Base-by-base conservation (phyloP, 2,329 filamentous ascomycete genomes). In the Fusarium succisae region DNA sequence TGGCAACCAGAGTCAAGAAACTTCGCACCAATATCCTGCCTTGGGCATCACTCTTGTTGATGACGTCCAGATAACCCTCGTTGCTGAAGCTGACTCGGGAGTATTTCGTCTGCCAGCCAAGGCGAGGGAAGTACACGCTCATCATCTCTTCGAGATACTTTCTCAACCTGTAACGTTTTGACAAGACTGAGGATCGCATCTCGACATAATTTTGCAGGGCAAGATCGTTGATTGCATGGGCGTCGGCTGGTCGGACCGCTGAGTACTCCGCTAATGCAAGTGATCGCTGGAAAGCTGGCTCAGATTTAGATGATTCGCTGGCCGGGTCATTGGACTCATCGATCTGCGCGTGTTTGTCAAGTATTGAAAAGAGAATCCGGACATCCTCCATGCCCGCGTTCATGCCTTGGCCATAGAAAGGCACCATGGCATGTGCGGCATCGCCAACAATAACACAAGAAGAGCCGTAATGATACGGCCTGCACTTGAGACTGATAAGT, bases 401-500 rank as follows among this genome's bases (percentile, higher is more conserved):
- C 91, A 99, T 97, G 43, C 96, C 96, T 82, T 99, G 96, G 0
- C 96, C 96, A 82, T 98, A 99, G 83, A 99, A 99, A 0, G 96
- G 96, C 0, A 99, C 95, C 92, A 99, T 98, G 65, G 97, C 96
- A 81, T 99, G 96, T 0, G 96, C 95, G 13, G 96, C 95, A 80
- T 99, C 96, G 66, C 96, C 96, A 41, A 99, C 81, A 55, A 99
- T 94, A 68, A 97, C 94, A 38, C 89, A 94, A 1, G 91, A 93
- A 30, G 91, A 90, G 56, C 84, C 87, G 84, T 90, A 94, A 84
- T 98, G 94, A 83, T 98, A 94, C 0, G 96, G 96, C 24, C 89
- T 89, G 84, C 95, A 98, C 83, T 98, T 98, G 80, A 99, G 93
- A 80, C 90, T 96, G 80, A 99, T 96, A 12, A 99, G 87, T 1